Conservation (phyloP, 805 yeast species). For the Lachancea sp. region DNA sequence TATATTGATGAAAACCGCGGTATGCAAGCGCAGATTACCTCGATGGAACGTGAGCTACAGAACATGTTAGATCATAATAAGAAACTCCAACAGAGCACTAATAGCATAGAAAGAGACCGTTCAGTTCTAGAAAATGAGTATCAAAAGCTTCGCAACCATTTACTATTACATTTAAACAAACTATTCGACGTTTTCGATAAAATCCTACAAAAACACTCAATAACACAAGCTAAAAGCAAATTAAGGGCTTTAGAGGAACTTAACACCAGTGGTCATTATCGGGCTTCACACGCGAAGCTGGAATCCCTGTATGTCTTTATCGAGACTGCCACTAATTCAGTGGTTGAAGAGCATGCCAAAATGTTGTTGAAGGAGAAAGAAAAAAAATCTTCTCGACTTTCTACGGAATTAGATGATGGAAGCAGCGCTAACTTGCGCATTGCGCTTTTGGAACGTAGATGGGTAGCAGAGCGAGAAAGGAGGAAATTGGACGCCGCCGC, state of each 20-base stretch:
- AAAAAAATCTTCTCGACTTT: slow-evolving; percentile 11
- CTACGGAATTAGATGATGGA: slow-evolving; percentile 12
- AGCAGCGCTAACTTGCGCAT: slow-evolving; percentile 40
- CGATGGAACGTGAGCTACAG: slow-evolving; percentile 13
- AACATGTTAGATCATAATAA: slow-evolving; percentile 22
- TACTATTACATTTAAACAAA: slow-evolving; percentile 42
- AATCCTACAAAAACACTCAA: slow-evolving; percentile 52
- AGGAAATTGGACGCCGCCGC: slow-evolving; percentile 55
- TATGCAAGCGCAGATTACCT: slow-evolving; percentile 11
- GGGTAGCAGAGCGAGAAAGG: slow-evolving; percentile 69
- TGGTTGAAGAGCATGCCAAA: slow-evolving; percentile 49
- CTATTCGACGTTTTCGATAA: slow-evolving; percentile 46
- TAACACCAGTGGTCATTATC: slow-evolving; percentile 21
- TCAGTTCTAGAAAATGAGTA: slow-evolving; percentile 22
- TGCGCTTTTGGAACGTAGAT: slow-evolving; percentile 55
- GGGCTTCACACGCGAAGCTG: slow-evolving; percentile 27
- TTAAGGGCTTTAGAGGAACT: slow-evolving; percentile 35
- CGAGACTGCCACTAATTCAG: slow-evolving; percentile 52
- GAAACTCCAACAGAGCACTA: slow-evolving; percentile 25
- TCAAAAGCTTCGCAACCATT: slow-evolving; percentile 39
- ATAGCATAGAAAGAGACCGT: slow-evolving; percentile 7
- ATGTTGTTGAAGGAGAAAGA: slow-evolving; percentile 19
- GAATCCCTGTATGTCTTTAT: slow-evolving; percentile 49
- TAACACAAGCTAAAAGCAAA: slow-evolving; percentile 51
- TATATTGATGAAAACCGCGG: slow-evolving; percentile 14